Conservation (phyloP, 192 early-diverging fungal genomes). For the Allomyces javanicus region DNA sequence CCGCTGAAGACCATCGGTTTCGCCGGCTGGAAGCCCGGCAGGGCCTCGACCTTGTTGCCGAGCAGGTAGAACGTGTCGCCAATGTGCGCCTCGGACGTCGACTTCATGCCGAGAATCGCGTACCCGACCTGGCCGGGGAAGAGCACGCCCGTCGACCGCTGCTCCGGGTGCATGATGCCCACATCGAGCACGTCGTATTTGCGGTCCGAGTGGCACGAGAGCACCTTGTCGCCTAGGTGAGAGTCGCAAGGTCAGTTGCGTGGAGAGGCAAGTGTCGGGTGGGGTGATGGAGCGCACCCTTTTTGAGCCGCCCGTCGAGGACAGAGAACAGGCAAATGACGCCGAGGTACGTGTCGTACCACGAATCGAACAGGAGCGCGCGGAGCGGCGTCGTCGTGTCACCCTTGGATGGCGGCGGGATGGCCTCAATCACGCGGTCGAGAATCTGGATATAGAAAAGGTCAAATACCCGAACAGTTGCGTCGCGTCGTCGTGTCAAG, state of each 20-base stretch:
- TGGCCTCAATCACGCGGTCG: constrained; percentile 50
- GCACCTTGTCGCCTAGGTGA: constrained; percentile 51
- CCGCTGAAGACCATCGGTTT: constrained; percentile 93
- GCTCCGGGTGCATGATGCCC: constrained; percentile 91
- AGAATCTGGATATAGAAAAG: constrained; percentile 9
- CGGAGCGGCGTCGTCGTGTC: constrained; percentile 46
- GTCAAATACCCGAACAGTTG: too few relatives aligned
- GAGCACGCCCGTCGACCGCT: constrained; percentile 37
- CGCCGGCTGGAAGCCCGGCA: constrained; percentile 85
- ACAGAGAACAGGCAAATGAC: constrained; percentile 89
- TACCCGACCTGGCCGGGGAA: constrained; percentile 77
- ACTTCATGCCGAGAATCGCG: constrained; percentile 80
- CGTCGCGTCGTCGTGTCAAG: too few relatives aligned
- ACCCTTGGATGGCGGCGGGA: constrained; percentile 48
- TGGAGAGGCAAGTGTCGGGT: background rate
- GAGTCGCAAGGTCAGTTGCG: background rate
- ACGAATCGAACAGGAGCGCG: constrained; percentile 86
- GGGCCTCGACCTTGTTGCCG: constrained; percentile 38
- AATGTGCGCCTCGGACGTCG: constrained; percentile 73
- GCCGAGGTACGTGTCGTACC: constrained; percentile 94
- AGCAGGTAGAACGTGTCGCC: constrained; percentile 84
- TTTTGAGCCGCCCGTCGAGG: constrained; percentile 56
- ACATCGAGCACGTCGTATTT: constrained; percentile 77
- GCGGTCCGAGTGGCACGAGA: constrained; percentile 50
- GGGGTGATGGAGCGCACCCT: constrained; percentile 19